These are phyloP conservation scores for Colletotrichum brevisporum DNA, from an alignment of 2,329 filamentous ascomycete species.

Conservation along the genomic window DNA sequence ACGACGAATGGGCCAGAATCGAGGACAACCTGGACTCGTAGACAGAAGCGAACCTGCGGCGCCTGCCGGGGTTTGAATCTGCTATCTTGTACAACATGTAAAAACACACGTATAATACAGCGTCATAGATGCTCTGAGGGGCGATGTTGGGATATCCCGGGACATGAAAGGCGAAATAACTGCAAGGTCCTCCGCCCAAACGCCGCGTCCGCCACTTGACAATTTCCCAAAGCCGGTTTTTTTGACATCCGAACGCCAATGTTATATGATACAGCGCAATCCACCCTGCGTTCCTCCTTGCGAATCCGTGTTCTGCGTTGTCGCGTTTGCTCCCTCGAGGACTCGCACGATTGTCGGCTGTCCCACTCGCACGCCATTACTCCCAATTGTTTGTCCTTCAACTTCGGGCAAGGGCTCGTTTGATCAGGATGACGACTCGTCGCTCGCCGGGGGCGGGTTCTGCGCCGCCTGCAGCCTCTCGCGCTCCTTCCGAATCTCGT, in stretches of 20 bases:
- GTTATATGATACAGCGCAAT: conserved; percentile 28
- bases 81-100: conserved; percentile 37
- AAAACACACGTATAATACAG: conserved; percentile 30
- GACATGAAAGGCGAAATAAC: neutral
- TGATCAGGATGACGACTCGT: conserved; percentile 42
- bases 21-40: conserved; percentile 59
- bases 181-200: conserved; percentile 11
- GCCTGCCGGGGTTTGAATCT: neutral
- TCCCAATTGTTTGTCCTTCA: neutral
- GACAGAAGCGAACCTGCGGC: neutral
- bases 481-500: conserved; percentile 72
- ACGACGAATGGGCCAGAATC: conserved; percentile 69
- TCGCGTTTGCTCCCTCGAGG: neutral
- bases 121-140: conserved; percentile 30
- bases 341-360: neutral
- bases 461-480: conserved; percentile 50
- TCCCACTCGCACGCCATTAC: neutral
- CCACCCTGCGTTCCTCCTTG: neutral
- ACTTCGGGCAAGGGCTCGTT: neutral
- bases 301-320: neutral
- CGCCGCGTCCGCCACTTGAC: conserved; percentile 29
- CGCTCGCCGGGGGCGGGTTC: conserved; percentile 45
- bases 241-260: conserved; percentile 38
- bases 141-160: conserved; percentile 24
- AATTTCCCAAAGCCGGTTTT: conserved; percentile 32